Base-by-base conservation (phyloP, 2,329 filamentous ascomycete species). In the Rutstroemia sp. region DNA sequence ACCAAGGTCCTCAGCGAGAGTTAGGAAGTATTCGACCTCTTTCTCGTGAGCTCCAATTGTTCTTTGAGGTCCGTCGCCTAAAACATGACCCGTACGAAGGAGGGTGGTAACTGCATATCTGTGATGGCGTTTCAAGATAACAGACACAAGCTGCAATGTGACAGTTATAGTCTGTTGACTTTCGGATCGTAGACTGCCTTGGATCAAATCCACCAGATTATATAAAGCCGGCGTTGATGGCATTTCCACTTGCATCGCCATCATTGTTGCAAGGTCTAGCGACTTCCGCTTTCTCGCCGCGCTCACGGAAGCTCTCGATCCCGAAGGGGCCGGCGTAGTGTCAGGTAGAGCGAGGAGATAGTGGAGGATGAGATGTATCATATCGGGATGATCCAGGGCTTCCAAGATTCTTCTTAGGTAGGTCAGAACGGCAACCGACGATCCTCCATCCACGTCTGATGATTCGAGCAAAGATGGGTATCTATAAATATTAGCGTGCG, bases 401-500 rank as follows among this genome's bases (percentile, higher is more conserved):
- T 96, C 92, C 5, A 99, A 79, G 55, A 97, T 95, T 44, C 89
- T 87, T 57, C 88, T 87, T 38, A 99, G 78, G 70, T 99, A 97
- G 2, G 92, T 96, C 61, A 97, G 78, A 12, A 99, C 94, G 3
- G 94, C 94, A 21, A 97, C 91, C 0, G 94, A 96, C 6, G 94
- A 99, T 54, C 94, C 94, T 62, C 92, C 94, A 71, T 97, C 92
- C 41, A 95, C 88, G 73, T 99, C 94, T 1, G 94, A 97, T 9
- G 94, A 99, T 71, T 99, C 92, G 14, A 99, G 79, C 34, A 99
- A 77, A 1, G 95, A 99, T 2, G 94, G 94, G 70, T 99, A 96
- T 74, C 90, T 94, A 61, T 2, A 19, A 39, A 34, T 44, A 46
- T 59, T 68, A 49, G 69, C 61, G 18, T 51, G 10, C 27, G n/a